Evolutionary conservation across 1,284 basidiomycete species (phyloP).

Genomic region (Boletellus sp.): DNA sequence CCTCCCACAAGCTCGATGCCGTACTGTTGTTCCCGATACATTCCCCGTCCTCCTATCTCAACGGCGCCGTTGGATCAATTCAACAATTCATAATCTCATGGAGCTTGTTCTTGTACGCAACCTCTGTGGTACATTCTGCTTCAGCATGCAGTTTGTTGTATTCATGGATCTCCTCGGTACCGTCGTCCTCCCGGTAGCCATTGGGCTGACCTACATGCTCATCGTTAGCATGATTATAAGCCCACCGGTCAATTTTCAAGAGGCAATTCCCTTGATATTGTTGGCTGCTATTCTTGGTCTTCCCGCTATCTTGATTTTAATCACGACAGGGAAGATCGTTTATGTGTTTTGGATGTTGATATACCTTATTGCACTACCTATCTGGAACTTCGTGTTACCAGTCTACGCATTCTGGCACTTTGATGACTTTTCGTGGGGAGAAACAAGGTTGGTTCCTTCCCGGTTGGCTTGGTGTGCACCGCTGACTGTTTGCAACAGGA

Average conservation of each 20-base stretch:
- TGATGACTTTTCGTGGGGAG: constrained; percentile 99
- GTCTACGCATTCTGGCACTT: constrained; percentile 99
- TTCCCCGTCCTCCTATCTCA: constrained; percentile 94
- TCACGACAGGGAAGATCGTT: constrained; percentile 92
- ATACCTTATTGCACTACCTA: constrained; percentile 87
- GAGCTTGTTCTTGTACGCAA: constrained; percentile 96
- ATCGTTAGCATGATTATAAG: constrained; percentile 78
- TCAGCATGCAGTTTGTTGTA: constrained; percentile 97
- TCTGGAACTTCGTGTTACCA: constrained; percentile 95
- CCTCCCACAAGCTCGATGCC: constrained; percentile 91
- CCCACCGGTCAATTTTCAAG: constrained; percentile 83
- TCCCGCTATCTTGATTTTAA: constrained; percentile 87
- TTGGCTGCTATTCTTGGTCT: constrained; percentile 90
- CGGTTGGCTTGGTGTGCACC: constrained; percentile 5
- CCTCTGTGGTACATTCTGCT: constrained; percentile 93
- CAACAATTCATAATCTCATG: constrained; percentile 99
- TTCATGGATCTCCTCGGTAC: constrained; percentile 99
- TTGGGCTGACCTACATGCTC: constrained; percentile 86
- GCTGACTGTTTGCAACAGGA: constrained; percentile 48
- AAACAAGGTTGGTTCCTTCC: constrained; percentile 71
- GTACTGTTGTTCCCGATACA: constrained; percentile 95
- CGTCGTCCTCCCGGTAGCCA: constrained; percentile 92
- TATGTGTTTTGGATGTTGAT: constrained; percentile 98
- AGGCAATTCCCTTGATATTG: constrained; percentile 93
- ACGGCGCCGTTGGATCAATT: constrained; percentile 99